Percentiles rank a stretch among this genome's conserved stretches.
Conservation (phyloP, 306 rosid species). For the Begonia fuchsioides region DNA sequence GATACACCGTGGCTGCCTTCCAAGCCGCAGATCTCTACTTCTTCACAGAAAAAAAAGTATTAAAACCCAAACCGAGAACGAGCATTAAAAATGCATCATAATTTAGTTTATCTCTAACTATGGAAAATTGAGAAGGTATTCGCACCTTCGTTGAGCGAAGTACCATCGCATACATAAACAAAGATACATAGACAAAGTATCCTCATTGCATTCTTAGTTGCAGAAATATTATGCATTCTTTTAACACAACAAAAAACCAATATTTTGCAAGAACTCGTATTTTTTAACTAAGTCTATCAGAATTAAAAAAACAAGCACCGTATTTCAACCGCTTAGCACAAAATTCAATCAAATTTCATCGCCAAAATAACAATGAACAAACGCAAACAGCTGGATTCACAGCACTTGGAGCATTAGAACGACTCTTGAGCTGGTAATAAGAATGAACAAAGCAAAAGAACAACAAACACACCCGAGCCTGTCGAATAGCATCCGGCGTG, state of each 20-base stretch:
- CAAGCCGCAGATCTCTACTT: conserved; percentile 86
- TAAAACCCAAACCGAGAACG: conserved; percentile 15
- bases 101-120: not conserved
- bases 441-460: not conserved
- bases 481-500: conserved; percentile 26
- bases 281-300: too few relatives aligned
- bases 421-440: too few relatives aligned
- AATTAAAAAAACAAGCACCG: not conserved
- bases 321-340: not conserved
- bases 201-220: not conserved
- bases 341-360: not conserved
- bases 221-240: not conserved
- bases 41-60: conserved; percentile 67
- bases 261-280: too few relatives aligned
- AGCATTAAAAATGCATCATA: not conserved
- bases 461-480: conserved; percentile 44
- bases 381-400: not conserved
- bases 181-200: not conserved
- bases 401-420: not conserved
- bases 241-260: too few relatives aligned
- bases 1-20: conserved; percentile 55
- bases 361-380: too few relatives aligned
- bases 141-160: not conserved
- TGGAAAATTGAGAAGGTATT: not conserved
- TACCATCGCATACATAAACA: not conserved